Evolutionary conservation across 768 basidiomycete species (phyloP).

Genomic region (Suillus weaverae): DNA sequence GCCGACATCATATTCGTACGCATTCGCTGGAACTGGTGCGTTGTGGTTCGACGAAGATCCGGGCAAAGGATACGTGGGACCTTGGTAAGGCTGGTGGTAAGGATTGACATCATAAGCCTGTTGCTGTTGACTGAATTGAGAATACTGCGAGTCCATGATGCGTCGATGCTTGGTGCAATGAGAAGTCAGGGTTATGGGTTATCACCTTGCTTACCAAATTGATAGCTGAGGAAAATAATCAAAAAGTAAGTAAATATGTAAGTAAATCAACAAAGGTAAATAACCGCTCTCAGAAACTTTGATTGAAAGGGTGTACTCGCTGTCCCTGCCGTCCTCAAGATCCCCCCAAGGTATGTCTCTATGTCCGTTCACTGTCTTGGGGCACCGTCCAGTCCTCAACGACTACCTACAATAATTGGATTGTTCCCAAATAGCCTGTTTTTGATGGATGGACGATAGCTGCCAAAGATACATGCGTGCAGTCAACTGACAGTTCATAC

Average conservation of each 20-base stretch:
- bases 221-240: slow-evolving; percentile 3
- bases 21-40: slow-evolving; percentile 84
- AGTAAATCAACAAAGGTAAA: slow-evolving; percentile 31
- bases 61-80: slow-evolving; percentile 67
- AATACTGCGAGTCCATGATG: slow-evolving; percentile 39
- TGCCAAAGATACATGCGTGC: slow-evolving; percentile 28
- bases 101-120: slow-evolving; percentile 67
- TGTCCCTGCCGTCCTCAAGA: slow-evolving; percentile 32
- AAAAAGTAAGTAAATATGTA: slow-evolving; percentile 10
- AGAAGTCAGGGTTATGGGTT: slow-evolving; percentile 1
- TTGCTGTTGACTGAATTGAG: slow-evolving; percentile 53
- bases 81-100: slow-evolving; percentile 79
- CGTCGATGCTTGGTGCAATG: not conserved
- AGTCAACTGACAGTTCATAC: slow-evolving; percentile 19
- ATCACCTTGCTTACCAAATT: not conserved
- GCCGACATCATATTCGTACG: slow-evolving; percentile 91
- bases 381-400: not conserved
- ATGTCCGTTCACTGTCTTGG: not conserved
- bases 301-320: slow-evolving; percentile 20
- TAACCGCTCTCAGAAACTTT: slow-evolving; percentile 15
- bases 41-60: slow-evolving; percentile 66
- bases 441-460: slow-evolving; percentile 32
- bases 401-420: not conserved
- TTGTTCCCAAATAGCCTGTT: not conserved
- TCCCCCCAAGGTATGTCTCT: slow-evolving; percentile 42